Conservation (phyloP, 2,329 filamentous ascomycete genomes). For the Delphinella strobiligena region DNA sequence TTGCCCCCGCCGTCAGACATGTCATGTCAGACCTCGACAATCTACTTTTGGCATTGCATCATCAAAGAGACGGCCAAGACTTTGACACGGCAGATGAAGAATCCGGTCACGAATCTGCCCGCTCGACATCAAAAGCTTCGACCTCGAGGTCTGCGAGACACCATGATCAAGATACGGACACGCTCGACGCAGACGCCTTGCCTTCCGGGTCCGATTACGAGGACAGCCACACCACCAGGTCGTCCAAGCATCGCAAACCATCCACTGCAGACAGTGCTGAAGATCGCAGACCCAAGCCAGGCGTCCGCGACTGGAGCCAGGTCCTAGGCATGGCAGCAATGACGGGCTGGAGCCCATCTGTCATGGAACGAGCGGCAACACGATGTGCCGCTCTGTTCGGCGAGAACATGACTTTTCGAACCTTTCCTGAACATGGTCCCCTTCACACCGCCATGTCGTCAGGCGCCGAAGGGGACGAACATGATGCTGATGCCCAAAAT, state of each 20-base stretch:
- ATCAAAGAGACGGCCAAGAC: constrained; percentile 23
- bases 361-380: constrained; percentile 56
- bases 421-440: constrained; percentile 33
- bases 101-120: no score
- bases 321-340: constrained; percentile 68
- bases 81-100: no score
- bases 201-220: neutral
- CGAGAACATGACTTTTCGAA: constrained; percentile 55
- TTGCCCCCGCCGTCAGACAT: constrained; percentile 59
- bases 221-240: neutral
- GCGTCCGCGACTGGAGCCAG: constrained; percentile 70
- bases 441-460: no score
- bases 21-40: constrained; percentile 58
- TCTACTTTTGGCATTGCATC: constrained; percentile 59
- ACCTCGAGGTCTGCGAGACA: no score
- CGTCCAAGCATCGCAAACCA: neutral
- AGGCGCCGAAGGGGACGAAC: no score
- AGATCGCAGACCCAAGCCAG: constrained; percentile 16
- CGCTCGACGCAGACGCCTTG: no score
- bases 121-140: neutral
- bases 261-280: constrained; percentile 3
- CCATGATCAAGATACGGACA: no score
- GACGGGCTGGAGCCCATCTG: constrained; percentile 53
- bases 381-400: constrained; percentile 67
- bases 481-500: no score